Base-by-base conservation (phyloP, 768 basidiomycete genomes). In the Suillus bovinus region DNA sequence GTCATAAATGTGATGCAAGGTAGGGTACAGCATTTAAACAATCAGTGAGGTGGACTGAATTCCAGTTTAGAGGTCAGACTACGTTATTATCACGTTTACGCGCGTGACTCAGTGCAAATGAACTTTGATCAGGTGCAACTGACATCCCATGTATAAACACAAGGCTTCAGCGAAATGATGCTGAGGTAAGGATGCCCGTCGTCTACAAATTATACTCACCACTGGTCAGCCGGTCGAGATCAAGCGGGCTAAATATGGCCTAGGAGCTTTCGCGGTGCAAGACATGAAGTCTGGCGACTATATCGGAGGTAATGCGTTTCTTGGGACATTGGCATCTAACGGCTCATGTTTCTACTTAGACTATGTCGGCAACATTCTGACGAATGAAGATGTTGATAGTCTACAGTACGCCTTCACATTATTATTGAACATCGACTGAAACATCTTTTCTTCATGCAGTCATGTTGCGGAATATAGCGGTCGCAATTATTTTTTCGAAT, bases 241-340 rank as follows among this genome's bases (percentile, higher is more conserved):
- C 33, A 77, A 69, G 58, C 49, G 50, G 50, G 78, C 78, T 11
- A 27, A 52, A 4, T 70, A 66, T 67, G 85, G 85, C 1, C 68
- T 81, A 34, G 85, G 85, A 29, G 79, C 82, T 4, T 84, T 80
- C 71, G 76, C 82, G 10, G 38, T n/a, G 4, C 54, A 69, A 53
- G 31, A 46, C 7, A 75, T 78, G 53, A 34, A 55, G 11, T 8
- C 24, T n/a, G 46, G 50, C 20, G 64, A 65, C n/a, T 74, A 70
- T 38, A 63, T 81, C 66, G 80, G 79, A 53, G 70, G 80, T 70
- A 16, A 62, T n/a, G 2, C 13, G 24, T 53, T 8, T 13, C 0
- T 27, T 20, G 10, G n/a, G 22, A 29, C 24, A 17, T 56, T 39
- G 17, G 24, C 7, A 6, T 24, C 6, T 13, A 50, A 50, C 5